Base-by-base conservation (phyloP, 345 rosid species). In the Jatropha curcas region DNA sequence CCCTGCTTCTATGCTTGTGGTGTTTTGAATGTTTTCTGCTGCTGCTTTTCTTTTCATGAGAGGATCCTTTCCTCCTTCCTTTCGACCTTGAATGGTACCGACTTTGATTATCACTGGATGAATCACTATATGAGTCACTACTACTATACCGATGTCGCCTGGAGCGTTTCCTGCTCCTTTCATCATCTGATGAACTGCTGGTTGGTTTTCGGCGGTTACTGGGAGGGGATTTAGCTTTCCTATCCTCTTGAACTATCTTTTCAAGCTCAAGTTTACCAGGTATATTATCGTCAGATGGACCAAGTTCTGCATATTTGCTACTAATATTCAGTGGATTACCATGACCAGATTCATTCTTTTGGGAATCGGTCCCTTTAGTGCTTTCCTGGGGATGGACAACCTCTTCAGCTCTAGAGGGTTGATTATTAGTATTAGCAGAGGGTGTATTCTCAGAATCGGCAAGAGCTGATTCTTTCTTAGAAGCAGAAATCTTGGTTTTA, bases 21-120 rank as follows among this genome's bases (percentile, higher is more conserved):
- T 77, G 93, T 71, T 85, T 88, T 27, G 89, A 79, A 73, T 86
- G 88, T 72, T 86, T 90, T 81, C 85, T 88, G 70, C 88, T 85
- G 77, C 89, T 81, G 19, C 87, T 82, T 6, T 82, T 90, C 85
- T 89, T 90, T 53, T 87, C 90, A 68, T 62, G 71, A 27, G 90
- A 84, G 35, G 89, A 88, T 64, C 68, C 79, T 75, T 81, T 84
- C 82, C 74, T 77, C 69, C 84, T 86, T 60, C 84, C 79, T 75
- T 85, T 87, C 4, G 96, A 89, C 68, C 84, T 87, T 31, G 94
- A 90, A 71, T 68, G 56, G 39, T 72, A 27, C 41, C 82, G 85
- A 52, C 80, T 87, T 41, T 71, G 55, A 67, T 81, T 39, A 80
- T 88, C 92, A 35, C 78, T 60, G 8, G 90, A 86, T 56, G 84